Evolutionary conservation across 2,329 filamentous ascomycete genomes (phyloP).

Genomic region (Anisogramma anomala): DNA sequence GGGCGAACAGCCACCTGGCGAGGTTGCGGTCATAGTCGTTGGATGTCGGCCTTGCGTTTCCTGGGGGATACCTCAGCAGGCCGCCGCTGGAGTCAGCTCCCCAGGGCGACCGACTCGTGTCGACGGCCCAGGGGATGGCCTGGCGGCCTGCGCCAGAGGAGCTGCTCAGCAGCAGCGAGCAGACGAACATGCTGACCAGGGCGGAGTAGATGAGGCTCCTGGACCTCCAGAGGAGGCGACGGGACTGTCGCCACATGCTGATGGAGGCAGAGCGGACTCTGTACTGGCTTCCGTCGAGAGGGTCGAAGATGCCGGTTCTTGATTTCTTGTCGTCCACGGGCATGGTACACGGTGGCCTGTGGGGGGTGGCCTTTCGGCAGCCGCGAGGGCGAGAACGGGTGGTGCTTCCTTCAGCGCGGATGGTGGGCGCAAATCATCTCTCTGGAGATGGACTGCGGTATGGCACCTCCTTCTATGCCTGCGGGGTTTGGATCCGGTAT

Average conservation of each 20-base stretch:
- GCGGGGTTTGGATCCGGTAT: no score
- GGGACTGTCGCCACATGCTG: conserved; percentile 20
- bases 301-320: conserved; percentile 5
- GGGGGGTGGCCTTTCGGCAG: conserved; percentile 5
- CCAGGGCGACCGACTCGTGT: conserved; percentile 10
- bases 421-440: conserved; percentile 7
- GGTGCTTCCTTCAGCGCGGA: conserved; percentile 6
- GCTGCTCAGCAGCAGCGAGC: conserved; percentile 31
- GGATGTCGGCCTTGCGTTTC: conserved; percentile 6
- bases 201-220: conserved; percentile 31
- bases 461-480: neutral
- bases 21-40: conserved; percentile 13
- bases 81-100: conserved; percentile 8
- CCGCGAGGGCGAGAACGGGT: conserved; percentile 3
- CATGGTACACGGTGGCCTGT: no score
- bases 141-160: conserved; percentile 23
- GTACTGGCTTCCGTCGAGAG: conserved; percentile 6
- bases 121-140: conserved; percentile 23
- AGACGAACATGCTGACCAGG: conserved; percentile 30
- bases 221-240: conserved; percentile 22
- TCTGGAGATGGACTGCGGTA: neutral
- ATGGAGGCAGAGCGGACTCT: conserved; percentile 13
- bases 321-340: conserved; percentile 8
- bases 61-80: conserved; percentile 3
- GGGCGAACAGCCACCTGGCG: conserved; percentile 24